These are phyloP conservation scores for Clarireedia monteithiana DNA, from an alignment of 2,329 filamentous ascomycete genomes.

Conservation along the genomic window DNA sequence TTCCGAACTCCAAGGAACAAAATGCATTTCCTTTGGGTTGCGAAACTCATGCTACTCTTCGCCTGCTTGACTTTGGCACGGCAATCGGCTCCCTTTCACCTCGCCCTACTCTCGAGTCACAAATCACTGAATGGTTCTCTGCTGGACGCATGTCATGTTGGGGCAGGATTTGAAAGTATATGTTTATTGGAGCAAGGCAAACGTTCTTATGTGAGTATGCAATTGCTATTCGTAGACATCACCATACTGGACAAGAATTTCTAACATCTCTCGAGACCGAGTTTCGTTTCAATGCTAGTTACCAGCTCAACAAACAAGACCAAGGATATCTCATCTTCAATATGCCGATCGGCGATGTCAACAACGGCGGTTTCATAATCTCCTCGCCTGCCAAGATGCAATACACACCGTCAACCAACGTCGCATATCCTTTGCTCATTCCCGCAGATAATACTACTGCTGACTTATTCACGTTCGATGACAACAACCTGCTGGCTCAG, in stretches of 20 bases:
- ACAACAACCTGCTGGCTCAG: not conserved
- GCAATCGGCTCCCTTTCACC: not conserved
- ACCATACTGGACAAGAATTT: too few relatives aligned
- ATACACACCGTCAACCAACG: not conserved
- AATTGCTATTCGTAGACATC: not conserved
- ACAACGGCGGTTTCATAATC: not conserved
- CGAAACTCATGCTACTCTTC: not conserved
- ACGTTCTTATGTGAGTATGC: not conserved
- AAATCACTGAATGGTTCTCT: not conserved
- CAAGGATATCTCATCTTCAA: not conserved
- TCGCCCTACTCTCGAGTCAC: not conserved
- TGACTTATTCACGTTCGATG: not conserved
- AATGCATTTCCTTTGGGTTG: not conserved
- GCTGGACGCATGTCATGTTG: not conserved
- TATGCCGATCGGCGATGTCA: not conserved
- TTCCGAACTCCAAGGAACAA: not conserved
- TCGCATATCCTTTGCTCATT: not conserved
- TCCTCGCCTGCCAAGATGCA: not conserved
- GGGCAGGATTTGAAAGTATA: not conserved
- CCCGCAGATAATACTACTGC: not conserved
- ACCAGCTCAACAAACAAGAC: not conserved
- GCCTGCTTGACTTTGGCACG: not conserved
- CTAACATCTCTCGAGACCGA: not conserved
- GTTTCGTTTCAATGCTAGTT: not conserved
- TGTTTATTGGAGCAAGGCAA: not conserved